Base-by-base conservation (phyloP, 2,329 filamentous ascomycete genomes). In the Hypoxylon sp. region DNA sequence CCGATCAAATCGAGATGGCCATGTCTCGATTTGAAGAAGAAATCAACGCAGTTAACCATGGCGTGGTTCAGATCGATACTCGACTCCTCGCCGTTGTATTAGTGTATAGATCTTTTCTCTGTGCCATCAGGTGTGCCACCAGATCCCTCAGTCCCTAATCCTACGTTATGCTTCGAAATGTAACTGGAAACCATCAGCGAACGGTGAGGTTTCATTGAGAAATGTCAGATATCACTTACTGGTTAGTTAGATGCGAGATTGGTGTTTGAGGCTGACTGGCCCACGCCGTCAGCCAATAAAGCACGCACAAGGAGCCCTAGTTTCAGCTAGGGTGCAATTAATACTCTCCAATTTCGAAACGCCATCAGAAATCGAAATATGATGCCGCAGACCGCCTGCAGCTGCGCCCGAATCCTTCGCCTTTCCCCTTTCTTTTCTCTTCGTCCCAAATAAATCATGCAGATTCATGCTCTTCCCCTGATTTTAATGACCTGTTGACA, bases 41-140 rank as follows among this genome's bases (percentile, higher is more conserved):
- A 32, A 59, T 60, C 45, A 60, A 67, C 42, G 62, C 64, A 70
- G 62, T 58, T 52, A 26, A 62, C 40, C 57, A 61, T 57, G 62
- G 62, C 48, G 50, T 66, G 48, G 60, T 64, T 60, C 26, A 63
- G 49, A 26, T 66, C 40, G 36, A 63, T 60, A 51, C 55, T 58
- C 66, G 55, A 49, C 51, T 49, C 54, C 52, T 53, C 67, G 69
- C 67, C 69, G 48, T 68, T 76, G 74, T 76, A 75, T 70, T 72
- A 76, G 67, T 76, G 73, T 76, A 76, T 75, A 76, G 73, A 76
- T 64, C 63, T 67, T 70, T 72, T 68, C 64, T 67, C 67, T 59
- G 55, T 36, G 11, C 50, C 26, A 20, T 2, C 45, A 36, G 28
- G 32, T 54, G 61, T 58, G 44, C 33, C 22, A 33, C 32, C 46